Percentiles rank a stretch among this genome's conserved stretches.
These are phyloP conservation scores for Blastobotrys proliferans DNA, from an alignment of 1,139 yeast genomes.

Conservation along the genomic window DNA sequence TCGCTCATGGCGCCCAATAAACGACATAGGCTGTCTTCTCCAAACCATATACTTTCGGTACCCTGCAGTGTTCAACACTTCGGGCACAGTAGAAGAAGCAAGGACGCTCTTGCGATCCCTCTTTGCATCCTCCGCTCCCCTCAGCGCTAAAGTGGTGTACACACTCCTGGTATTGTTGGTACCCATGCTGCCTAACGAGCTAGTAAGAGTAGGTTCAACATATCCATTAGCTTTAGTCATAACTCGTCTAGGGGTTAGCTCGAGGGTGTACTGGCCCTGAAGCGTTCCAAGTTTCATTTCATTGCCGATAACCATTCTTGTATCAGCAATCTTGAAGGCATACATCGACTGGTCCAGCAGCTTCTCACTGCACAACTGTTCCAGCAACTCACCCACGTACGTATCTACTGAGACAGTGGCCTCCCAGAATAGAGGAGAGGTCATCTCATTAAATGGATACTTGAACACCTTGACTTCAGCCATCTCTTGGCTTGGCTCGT, in stretches of 20 bases:
- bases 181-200: neutral
- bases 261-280: slow-evolving; percentile 26
- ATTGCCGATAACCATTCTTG: slow-evolving; percentile 20
- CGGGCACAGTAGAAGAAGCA: slow-evolving; percentile 13
- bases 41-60: slow-evolving; percentile 68
- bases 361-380: slow-evolving; percentile 33
- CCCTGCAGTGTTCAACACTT: slow-evolving; percentile 26
- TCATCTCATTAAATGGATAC: slow-evolving; percentile 35
- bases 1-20: slow-evolving; percentile 76
- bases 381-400: slow-evolving; percentile 28
- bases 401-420: slow-evolving; percentile 23
- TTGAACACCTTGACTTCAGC: slow-evolving; percentile 25
- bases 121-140: slow-evolving; percentile 20
- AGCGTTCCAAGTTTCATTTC: slow-evolving; percentile 21
- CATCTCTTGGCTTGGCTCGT: neutral
- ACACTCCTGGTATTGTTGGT: slow-evolving; percentile 12
- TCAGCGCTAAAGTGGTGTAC: slow-evolving; percentile 16
- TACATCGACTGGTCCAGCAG: slow-evolving; percentile 34
- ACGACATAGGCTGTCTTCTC: slow-evolving; percentile 83
- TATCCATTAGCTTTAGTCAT: slow-evolving; percentile 30
- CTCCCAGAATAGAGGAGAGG: slow-evolving; percentile 33
- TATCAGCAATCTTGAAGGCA: slow-evolving; percentile 34
- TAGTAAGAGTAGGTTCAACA: slow-evolving; percentile 13
- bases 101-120: slow-evolving; percentile 6
- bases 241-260: slow-evolving; percentile 31